Conservation (phyloP, 306 rosid species). For the Vigna reflexopilosa region DNA sequence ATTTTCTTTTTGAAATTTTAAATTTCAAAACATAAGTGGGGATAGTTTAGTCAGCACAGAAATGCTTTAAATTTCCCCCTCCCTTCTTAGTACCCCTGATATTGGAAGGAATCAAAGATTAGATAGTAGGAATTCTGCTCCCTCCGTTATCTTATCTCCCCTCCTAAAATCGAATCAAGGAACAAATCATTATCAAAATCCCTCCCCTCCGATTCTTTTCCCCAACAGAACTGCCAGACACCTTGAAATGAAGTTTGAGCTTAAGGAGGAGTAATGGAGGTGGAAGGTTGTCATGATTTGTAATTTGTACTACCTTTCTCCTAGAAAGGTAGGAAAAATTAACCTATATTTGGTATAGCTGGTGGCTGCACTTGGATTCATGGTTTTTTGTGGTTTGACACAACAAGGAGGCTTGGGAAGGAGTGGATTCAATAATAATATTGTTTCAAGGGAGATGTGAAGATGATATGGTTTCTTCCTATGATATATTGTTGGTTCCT, state of each 20-base stretch:
- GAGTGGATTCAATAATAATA: not conserved
- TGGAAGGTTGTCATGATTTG: not conserved
- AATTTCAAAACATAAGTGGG: not conserved
- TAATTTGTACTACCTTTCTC: not conserved
- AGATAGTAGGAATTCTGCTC: not conserved
- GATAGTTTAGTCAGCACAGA: not conserved
- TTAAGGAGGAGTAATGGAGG: conserved; percentile 8
- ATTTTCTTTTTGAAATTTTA: not conserved
- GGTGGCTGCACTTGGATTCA: not conserved
- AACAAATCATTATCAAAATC: not conserved
- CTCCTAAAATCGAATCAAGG: not conserved
- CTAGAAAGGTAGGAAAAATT: not conserved
- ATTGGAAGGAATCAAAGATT: not conserved
- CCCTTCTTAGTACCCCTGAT: not conserved
- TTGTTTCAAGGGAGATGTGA: too few species aligned
- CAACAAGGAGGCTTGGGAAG: not conserved
- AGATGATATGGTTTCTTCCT: too few species aligned
- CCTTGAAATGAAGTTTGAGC: not conserved
- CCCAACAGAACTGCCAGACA: not conserved
- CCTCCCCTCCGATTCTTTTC: not conserved
- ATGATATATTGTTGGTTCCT: too few species aligned
- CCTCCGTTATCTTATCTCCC: not conserved
- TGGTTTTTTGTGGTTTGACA: not conserved
- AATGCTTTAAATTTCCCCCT: not conserved
- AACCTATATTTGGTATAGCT: not conserved